Evolutionary conservation across 805 yeast species (phyloP), one percentile per base, ranked within the genome.

Genomic region (Tetrapisispora taiwanensis): DNA sequence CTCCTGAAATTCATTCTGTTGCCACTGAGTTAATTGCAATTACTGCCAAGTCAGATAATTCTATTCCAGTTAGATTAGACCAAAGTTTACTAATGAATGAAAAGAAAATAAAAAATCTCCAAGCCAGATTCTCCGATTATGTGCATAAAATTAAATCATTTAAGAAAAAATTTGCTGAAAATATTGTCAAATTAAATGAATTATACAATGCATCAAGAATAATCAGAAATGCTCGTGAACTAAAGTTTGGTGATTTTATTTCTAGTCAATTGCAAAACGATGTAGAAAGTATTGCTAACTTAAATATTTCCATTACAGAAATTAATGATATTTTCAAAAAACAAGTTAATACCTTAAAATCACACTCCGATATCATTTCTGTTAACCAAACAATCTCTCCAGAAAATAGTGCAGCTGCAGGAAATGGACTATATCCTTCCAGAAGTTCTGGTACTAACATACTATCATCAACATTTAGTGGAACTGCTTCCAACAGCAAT

Each of bases 41-140:
- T 10, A 67, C 68, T 27, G 56, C 55, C 6, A 60, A 48, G 35
- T 67, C 72, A 0, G 59, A 53, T 8, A 50, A 57, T 20, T 60
- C 71, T 1, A 68, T 72, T 35, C 76, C 77, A 15, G 54, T 72
- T 15, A 64, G 64, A 42, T 46, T 72, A n/a, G 63, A 67, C 17
- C 48, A 64, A 0, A 64, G 60, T 39, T 42, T 64, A 24, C 48
- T 67, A 18, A 33, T 56, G 31, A 53, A 57, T 35, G 42, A 53
- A 17, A 52, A 52, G 1, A 57, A 52, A 36, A 35, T 63, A 30
- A 43, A 48, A 2, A 43, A 46, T 14, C 43, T 67, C 14, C 58
- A 55, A 35, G 19, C 35, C 19, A 53, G 48, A 15, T 68, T 65
- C 19, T 24, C 44, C 10, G 45, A 41, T 2, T 53, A 47, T 39